Evolutionary conservation across 257 asterid species (phyloP).

Genomic region (Salvia hispanica): DNA sequence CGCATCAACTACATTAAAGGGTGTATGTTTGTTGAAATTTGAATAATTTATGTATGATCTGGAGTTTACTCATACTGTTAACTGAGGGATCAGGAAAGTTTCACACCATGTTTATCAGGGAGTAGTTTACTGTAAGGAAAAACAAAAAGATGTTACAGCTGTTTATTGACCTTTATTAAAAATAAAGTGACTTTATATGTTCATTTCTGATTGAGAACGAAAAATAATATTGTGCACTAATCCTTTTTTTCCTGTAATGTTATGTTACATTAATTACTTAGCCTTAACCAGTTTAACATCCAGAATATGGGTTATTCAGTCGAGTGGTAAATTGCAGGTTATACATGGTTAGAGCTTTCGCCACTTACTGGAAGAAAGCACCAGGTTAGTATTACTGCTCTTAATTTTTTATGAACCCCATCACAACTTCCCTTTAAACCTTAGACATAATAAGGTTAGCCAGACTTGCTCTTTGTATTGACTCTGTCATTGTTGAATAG

Average conservation of each 20-base stretch:
- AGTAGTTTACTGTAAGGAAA: too few species aligned
- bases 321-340: slow-evolving; percentile 55
- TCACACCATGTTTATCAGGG: neutral
- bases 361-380: slow-evolving; percentile 97
- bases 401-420: neutral
- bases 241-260: slow-evolving; percentile 7
- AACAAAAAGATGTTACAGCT: neutral
- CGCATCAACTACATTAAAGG: neutral
- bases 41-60: neutral
- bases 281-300: neutral
- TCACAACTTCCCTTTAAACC: neutral
- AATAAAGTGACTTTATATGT: neutral
- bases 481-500: slow-evolving; percentile 38
- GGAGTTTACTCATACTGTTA: neutral
- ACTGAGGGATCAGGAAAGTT: neutral
- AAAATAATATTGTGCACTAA: neutral
- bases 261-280: neutral
- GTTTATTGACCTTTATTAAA: neutral
- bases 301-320: slow-evolving; percentile 8
- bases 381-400: slow-evolving; percentile 53
- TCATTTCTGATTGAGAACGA: neutral
- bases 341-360: slow-evolving; percentile 80
- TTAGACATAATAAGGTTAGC: slow-evolving; percentile 5
- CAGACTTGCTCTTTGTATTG: slow-evolving; percentile 16
- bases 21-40: slow-evolving; percentile 6